phyloP scores from a whole-genome alignment of 306 rosid genomes.

The Trifolium subterraneum region DNA sequence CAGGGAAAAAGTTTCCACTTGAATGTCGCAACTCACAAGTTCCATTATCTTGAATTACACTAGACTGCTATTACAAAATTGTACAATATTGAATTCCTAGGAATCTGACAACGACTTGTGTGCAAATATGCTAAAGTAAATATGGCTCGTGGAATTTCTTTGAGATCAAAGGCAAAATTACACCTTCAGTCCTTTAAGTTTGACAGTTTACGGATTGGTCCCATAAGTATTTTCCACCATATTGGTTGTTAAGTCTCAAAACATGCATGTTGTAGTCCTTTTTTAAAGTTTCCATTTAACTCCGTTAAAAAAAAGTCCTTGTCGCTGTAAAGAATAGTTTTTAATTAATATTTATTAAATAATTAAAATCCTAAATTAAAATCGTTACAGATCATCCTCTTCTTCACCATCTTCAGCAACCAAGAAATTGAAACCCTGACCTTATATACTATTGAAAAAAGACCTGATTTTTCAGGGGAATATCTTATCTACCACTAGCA shows the following conservation, averaged over 20 bases:
- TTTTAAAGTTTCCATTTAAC: neutral
- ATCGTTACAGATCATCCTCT: too few relatives aligned
- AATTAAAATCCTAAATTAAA: too few relatives aligned
- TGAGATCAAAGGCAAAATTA: neutral
- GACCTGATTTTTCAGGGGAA: neutral
- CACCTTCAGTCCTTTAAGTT: neutral
- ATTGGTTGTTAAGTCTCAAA: too few relatives aligned
- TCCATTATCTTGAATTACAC: slow-evolving; percentile 16
- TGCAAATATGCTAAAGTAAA: neutral
- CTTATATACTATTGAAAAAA: neutral
- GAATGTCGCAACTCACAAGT: slow-evolving; percentile 15
- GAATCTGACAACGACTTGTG: neutral
- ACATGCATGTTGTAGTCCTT: too few relatives aligned
- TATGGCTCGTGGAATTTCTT: neutral
- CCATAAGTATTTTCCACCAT: neutral
- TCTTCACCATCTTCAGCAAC: too few relatives aligned
- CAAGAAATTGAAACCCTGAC: neutral
- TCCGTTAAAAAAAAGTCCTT: neutral
- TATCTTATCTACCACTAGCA: neutral
- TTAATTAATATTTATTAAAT: too few relatives aligned
- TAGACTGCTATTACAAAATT: neutral
- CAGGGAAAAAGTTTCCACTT: neutral
- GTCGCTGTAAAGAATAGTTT: neutral
- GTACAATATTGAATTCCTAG: slow-evolving; percentile 9
- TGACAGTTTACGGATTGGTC: neutral